A percentile compares a stretch with the other conserved stretches of the same genome.
phyloP scores from a whole-genome alignment of 371 early-diverging fungal species.

The Syncephalastrum racemosum region DNA sequence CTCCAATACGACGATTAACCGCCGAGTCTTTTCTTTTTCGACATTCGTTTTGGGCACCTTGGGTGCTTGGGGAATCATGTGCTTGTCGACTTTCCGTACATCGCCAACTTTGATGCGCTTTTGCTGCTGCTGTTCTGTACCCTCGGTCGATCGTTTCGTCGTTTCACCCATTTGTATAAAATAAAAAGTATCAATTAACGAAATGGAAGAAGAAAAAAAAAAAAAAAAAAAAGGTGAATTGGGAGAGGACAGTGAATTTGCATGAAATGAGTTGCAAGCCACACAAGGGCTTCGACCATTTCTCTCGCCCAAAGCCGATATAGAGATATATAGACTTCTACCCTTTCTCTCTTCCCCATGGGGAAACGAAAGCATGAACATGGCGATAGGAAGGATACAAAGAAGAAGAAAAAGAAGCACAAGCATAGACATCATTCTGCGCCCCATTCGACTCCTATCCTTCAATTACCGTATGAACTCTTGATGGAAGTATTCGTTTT shows the following conservation, averaged over 20 bases:
- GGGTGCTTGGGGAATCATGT: slow-evolving; percentile 75
- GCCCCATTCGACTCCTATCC: neutral
- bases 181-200: neutral
- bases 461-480: slow-evolving; percentile 39
- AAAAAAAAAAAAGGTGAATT: slow-evolving; percentile 9
- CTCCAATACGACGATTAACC: slow-evolving; percentile 94
- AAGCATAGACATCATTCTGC: too few species aligned
- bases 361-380: too few species aligned
- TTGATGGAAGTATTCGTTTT: slow-evolving; percentile 36
- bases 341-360: too few species aligned
- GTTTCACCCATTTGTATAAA: slow-evolving; percentile 13
- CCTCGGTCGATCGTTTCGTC: slow-evolving; percentile 16
- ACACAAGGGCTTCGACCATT: neutral
- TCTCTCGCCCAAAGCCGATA: too few species aligned
- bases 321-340: too few species aligned
- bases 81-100: slow-evolving; percentile 49
- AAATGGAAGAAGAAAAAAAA: slow-evolving; percentile 6
- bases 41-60: slow-evolving; percentile 73
- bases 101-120: slow-evolving; percentile 53
- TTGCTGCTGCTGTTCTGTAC: slow-evolving; percentile 17
- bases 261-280: slow-evolving; percentile 1
- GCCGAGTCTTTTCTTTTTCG: slow-evolving; percentile 75
- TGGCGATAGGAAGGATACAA: too few species aligned
- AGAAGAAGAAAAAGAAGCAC: too few species aligned
- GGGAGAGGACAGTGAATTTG: neutral